phyloP scores from a whole-genome alignment of 176 grass and related monocot genomes.

The sorghum (Sorghum bicolor) region Sorghum_bicolor_NCBIv3 NC_012872.2:71589001-71589500 shows the following conservation, averaged over 20 bases:
- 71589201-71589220: not conserved
- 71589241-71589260: not conserved
- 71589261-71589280: not conserved
- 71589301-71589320: slow-evolving; percentile 3
- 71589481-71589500: slow-evolving; percentile 12
- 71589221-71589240: not conserved
- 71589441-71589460: slow-evolving; percentile 78
- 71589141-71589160: not conserved
- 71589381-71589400: slow-evolving; percentile 67
- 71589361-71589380: slow-evolving; percentile 6
- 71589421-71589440: slow-evolving; percentile 65
- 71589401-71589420: slow-evolving; percentile 63
- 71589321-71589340: not conserved
- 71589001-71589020: not conserved
- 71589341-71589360: not conserved
- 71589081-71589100: not conserved
- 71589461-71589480: slow-evolving; percentile 43
- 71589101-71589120: not conserved
- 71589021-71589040: not conserved
- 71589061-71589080: not conserved
- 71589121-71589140: not conserved
- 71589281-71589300: not conserved
- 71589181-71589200: not conserved
- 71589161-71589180: not conserved
- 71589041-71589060: not conserved